Percentiles rank a stretch among this genome's conserved stretches.
Evolutionary conservation across 2,329 filamentous ascomycete genomes (phyloP).

Genomic region (Hawksworthiomyces lignivorus): DNA sequence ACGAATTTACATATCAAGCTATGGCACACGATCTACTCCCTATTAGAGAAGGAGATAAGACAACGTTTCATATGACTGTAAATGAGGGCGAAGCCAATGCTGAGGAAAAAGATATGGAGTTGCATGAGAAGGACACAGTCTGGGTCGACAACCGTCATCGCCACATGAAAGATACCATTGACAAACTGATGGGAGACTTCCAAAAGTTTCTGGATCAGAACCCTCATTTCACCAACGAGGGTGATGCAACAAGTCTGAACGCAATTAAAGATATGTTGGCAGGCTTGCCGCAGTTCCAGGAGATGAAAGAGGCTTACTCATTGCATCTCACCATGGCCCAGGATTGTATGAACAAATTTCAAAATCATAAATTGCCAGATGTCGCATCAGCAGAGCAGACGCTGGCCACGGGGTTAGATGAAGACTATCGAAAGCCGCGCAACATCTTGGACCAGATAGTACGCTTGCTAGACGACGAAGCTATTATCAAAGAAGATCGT

Average conservation of each 20-base stretch:
- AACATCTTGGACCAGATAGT: constrained; percentile 80
- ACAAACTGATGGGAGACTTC: constrained; percentile 87
- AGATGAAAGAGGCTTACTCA: constrained; percentile 92
- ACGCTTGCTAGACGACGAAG: constrained; percentile 78
- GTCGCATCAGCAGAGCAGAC: constrained; percentile 84
- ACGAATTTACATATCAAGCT: constrained; percentile 97
- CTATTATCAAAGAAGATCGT: constrained; percentile 63
- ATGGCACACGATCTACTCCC: constrained; percentile 93
- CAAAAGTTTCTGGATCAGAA: constrained; percentile 86
- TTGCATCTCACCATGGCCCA: constrained; percentile 94
- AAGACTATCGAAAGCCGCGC: constrained; percentile 86
- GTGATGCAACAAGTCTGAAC: constrained; percentile 69
- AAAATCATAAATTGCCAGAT: constrained; percentile 75
- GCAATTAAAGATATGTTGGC: constrained; percentile 97
- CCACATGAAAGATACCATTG: constrained; percentile 97
- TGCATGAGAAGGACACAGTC: constrained; percentile 82
- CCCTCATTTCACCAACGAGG: constrained; percentile 78
- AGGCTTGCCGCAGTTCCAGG: constrained; percentile 86
- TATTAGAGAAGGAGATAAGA: constrained; percentile 81
- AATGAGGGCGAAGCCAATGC: constrained; percentile 65
- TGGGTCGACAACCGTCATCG: constrained; percentile 92
- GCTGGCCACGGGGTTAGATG: constrained; percentile 84
- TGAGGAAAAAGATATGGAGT: constrained; percentile 84
- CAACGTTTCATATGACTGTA: constrained; percentile 72
- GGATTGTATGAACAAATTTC: constrained; percentile 92